Base-by-base conservation (phyloP, 1,139 yeast species). In the Geotrichum fermentans region DNA sequence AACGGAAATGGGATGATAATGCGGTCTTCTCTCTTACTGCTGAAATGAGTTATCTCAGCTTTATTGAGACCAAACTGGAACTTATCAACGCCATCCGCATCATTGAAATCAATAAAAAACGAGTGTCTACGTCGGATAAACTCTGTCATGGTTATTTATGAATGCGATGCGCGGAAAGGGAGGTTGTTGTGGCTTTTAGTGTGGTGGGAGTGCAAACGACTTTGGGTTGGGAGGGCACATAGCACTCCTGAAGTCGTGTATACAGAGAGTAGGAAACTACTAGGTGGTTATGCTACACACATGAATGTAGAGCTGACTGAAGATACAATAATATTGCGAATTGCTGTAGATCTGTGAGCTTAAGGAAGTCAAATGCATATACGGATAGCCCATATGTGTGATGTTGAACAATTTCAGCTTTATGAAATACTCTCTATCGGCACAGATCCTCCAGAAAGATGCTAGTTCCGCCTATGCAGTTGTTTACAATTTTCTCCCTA, bases 111-210 rank as follows among this genome's bases (percentile, higher is more conserved):
- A 30, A 60, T 54, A 32, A 61, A 52, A 45, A 60, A 60, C 13
- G 61, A 54, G 34, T 54, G 55, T 35, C 65, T 50, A 40, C 58
- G 57, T 10, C 64, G 56, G 46, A 58, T 53, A 20, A 43, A 34
- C 33, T 45, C 43, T 8, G 45, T 26, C 51, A 47, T 47, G 28
- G 42, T 28, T 26, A 18, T 21, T 29, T 29, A 36, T 20, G 8
- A 40, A 40, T 7, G 20, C 18, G n/a, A n/a, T n/a, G n/a, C n/a
- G n/a, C 26, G 8, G 13, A 11, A 16, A 20, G 28, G 39, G 32
- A 40, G 7, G 39, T 20, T 8, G 45, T 21, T 22, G 32, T 42
- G 39, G 37, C 7, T 13, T 26, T 8, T 24, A 24, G 28, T 18
- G 26, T 40, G 43, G 43, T 40, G 43, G 43, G 43, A 40, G 43